A percentile compares a stretch with the other conserved stretches of the same genome.
Evolutionary conservation across 1,139 yeast genomes (phyloP).

Genomic region (Pichia terricola): DNA sequence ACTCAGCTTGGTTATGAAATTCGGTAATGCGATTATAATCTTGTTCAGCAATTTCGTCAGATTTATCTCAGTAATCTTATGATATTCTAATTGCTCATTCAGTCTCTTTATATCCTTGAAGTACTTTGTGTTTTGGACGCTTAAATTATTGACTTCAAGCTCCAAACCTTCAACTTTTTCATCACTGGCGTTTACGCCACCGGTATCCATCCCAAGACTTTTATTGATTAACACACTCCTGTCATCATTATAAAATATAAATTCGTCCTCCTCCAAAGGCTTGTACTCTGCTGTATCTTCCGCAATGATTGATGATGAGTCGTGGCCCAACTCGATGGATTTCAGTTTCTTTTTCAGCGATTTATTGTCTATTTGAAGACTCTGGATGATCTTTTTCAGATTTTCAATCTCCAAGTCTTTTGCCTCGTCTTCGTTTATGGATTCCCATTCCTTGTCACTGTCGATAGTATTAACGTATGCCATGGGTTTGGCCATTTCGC

Average conservation of each 20-base stretch:
- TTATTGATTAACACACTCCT: too few relatives aligned
- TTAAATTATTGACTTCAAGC: too few relatives aligned
- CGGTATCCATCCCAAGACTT: neutral
- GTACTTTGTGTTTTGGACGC: neutral
- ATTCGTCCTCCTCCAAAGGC: too few relatives aligned
- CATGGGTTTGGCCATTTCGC: neutral
- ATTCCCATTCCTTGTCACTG: slow-evolving; percentile 8
- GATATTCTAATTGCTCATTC: too few relatives aligned
- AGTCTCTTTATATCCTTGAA: too few relatives aligned
- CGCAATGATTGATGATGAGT: slow-evolving; percentile 8
- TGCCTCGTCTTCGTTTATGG: slow-evolving; percentile 8
- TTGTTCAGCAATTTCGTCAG: neutral
- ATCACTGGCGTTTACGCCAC: neutral
- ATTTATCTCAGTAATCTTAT: too few relatives aligned
- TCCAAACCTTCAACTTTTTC: neutral
- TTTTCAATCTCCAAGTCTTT: slow-evolving; percentile 1
- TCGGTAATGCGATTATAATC: neutral
- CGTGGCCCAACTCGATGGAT: slow-evolving; percentile 12
- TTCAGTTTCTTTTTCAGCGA: slow-evolving; percentile 11
- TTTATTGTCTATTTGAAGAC: slow-evolving; percentile 11
- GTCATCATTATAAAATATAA: too few relatives aligned
- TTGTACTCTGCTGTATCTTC: slow-evolving; percentile 3
- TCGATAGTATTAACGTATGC: neutral
- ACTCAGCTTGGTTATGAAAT: too few relatives aligned
- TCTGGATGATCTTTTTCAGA: slow-evolving; percentile 3